Evolutionary conservation across 1,284 basidiomycete genomes (phyloP).

Genomic region (Tilletia caries): DNA sequence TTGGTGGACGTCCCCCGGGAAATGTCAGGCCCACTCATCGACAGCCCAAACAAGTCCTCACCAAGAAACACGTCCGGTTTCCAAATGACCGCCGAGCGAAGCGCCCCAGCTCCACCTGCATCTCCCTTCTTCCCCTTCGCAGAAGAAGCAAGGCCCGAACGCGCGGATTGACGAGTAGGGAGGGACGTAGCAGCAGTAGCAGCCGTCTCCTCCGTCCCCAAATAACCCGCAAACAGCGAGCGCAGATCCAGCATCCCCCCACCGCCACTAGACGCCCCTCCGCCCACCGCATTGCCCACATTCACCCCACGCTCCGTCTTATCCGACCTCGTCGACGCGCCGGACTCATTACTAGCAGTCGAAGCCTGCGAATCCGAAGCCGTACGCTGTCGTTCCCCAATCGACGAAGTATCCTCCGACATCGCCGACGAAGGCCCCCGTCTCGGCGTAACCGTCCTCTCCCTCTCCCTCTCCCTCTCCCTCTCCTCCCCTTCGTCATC

Average conservation of each 20-base stretch:
- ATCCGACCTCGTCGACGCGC: constrained; percentile 30
- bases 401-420: neutral
- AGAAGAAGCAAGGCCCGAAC: no score
- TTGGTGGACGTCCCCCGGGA: no score
- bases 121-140: neutral
- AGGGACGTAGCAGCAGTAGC: neutral
- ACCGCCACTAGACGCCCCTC: neutral
- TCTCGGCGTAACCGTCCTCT: neutral
- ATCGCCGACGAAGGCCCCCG: neutral
- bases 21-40: neutral
- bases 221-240: neutral
- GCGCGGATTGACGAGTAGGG: no score
- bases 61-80: constrained; percentile 31
- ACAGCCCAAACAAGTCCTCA: constrained; percentile 25
- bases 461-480: neutral
- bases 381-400: neutral
- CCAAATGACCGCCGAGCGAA: constrained; percentile 22
- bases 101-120: neutral
- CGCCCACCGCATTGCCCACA: no score
- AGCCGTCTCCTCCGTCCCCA: neutral
- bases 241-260: neutral
- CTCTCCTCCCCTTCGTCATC: neutral
- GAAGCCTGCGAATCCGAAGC: neutral
- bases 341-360: constrained; percentile 16
- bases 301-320: constrained; percentile 26